Evolutionary conservation across 495 filamentous ascomycete species (phyloP).

Genomic region (Daldinia bambusicola): DNA sequence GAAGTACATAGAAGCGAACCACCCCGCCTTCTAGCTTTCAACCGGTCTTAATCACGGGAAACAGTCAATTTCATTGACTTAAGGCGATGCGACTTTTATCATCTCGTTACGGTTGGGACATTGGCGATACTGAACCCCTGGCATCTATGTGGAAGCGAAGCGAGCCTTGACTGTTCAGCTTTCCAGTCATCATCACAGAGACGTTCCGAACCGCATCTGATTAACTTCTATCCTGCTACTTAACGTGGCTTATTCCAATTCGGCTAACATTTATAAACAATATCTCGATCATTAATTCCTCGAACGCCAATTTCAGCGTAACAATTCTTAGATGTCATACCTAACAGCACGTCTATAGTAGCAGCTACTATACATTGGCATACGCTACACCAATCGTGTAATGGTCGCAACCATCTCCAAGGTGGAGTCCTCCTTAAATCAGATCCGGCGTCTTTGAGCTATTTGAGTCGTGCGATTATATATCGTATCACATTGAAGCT

Average conservation of each 20-base stretch:
- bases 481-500: neutral
- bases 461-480: neutral
- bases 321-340: neutral
- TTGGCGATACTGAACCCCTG: neutral
- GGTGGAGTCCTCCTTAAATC: neutral
- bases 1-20: neutral
- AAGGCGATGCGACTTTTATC: neutral
- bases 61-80: neutral
- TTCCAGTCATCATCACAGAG: neutral
- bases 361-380: neutral
- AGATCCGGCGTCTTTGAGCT: neutral
- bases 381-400: neutral
- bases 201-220: neutral
- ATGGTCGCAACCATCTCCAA: neutral
- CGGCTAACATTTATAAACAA: neutral
- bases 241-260: neutral
- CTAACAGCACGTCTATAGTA: neutral
- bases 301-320: neutral
- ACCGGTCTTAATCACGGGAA: neutral
- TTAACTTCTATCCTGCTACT: neutral
- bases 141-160: neutral
- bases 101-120: neutral
- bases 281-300: neutral
- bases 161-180: neutral
- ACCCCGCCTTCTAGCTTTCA: neutral